phyloP scores from a whole-genome alignment of 768 basidiomycete species.

The Leccinum sublutescens region DNA sequence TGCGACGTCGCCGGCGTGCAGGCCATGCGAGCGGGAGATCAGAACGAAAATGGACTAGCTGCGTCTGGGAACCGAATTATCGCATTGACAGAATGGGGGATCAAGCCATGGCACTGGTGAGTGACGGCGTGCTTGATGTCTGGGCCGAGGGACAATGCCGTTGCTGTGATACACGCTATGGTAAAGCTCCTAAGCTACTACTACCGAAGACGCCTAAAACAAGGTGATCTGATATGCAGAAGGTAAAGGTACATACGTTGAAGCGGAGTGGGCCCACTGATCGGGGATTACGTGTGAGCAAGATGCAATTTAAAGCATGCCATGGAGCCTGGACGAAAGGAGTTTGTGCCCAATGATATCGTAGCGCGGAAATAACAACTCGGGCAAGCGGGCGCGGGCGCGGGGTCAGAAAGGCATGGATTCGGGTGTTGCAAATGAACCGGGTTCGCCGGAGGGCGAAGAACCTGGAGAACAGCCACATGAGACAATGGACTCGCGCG shows the following conservation, averaged over 20 bases:
- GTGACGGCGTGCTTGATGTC: not conserved
- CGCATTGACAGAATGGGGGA: conserved; percentile 21
- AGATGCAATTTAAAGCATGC: conserved; percentile 5
- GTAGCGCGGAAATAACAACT: conserved; percentile 27
- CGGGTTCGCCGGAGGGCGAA: conserved; percentile 24
- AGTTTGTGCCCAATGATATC: conserved; percentile 8
- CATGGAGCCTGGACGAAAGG: conserved; percentile 12
- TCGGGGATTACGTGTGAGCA: conserved; percentile 30
- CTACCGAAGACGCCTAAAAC: conserved; percentile 21
- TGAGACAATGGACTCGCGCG: conserved; percentile 25
- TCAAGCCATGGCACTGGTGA: not conserved
- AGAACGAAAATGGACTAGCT: conserved; percentile 14
- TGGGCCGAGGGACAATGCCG: conserved; percentile 17
- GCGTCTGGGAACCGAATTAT: conserved; percentile 2
- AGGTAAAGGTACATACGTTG: conserved; percentile 7
- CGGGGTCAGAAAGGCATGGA: conserved; percentile 22
- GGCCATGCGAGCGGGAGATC: conserved; percentile 19
- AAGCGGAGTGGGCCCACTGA: conserved; percentile 10
- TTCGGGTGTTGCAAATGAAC: conserved; percentile 27
- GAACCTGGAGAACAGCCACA: conserved; percentile 16
- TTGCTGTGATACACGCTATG: conserved; percentile 10
- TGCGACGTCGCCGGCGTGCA: conserved; percentile 16
- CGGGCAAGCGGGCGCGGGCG: conserved; percentile 14
- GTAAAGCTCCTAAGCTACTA: conserved; percentile 17
- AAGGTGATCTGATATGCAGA: conserved; percentile 19